phyloP scores from a whole-genome alignment of 2,329 filamentous ascomycete genomes.

The Cordyceps farinosa region DNA sequence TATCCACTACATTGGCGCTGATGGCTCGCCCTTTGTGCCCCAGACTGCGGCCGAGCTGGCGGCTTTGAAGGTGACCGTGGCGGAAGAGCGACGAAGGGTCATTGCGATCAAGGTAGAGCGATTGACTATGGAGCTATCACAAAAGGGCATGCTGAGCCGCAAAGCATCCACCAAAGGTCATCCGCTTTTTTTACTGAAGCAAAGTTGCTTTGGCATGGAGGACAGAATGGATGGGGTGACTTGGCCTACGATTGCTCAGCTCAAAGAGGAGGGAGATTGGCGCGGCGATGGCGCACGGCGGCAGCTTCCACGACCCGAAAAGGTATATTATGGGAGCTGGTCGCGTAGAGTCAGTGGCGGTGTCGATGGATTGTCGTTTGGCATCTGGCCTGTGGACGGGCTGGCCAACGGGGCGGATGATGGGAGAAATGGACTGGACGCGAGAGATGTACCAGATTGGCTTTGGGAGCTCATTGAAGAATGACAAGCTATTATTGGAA shows the following conservation, averaged over 20 bases:
- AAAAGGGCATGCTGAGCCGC: not conserved
- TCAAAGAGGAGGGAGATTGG: constrained; percentile 15
- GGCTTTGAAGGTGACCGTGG: not conserved
- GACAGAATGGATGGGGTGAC: not conserved
- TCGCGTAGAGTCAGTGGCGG: not conserved
- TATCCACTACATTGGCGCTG: constrained; percentile 19
- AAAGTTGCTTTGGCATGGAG: not conserved
- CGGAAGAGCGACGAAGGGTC: constrained; percentile 11
- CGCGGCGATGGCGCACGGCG: not conserved
- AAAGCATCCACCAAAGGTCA: not conserved
- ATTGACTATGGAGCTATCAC: constrained; percentile 4
- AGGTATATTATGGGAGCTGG: not conserved
- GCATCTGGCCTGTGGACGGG: constrained; percentile 7
- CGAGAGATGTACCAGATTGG: constrained; percentile 3
- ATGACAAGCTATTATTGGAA: not conserved
- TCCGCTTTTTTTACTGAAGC: not conserved
- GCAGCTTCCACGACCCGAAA: not conserved
- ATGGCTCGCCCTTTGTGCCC: constrained; percentile 23
- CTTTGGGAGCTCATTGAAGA: constrained; percentile 1
- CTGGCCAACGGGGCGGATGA: not conserved
- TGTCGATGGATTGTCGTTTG: not conserved
- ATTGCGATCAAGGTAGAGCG: constrained; percentile 11
- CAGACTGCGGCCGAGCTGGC: constrained; percentile 19
- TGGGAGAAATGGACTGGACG: not conserved
- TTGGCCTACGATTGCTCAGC: constrained; percentile 14